These are phyloP conservation scores for Neurospora sp. DNA, from an alignment of 495 filamentous ascomycete genomes.

Conservation along the genomic window DNA sequence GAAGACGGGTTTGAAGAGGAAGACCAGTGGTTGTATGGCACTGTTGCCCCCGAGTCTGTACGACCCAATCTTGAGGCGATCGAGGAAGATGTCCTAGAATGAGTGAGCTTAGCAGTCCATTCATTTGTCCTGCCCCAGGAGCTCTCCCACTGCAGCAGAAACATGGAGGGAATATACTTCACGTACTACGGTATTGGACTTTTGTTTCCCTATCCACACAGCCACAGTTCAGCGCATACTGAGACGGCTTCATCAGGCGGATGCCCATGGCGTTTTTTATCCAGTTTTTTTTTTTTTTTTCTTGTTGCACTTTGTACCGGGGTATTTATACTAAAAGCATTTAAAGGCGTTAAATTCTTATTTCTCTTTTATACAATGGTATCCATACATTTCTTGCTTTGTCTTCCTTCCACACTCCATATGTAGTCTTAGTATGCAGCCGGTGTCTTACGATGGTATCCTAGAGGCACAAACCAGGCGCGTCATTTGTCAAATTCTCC, in stretches of 20 bases:
- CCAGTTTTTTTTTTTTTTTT: neutral
- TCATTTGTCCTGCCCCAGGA: neutral
- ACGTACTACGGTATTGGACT: neutral
- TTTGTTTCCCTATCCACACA: neutral
- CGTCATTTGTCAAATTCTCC: neutral
- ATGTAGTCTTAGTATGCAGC: neutral
- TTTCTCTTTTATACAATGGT: neutral
- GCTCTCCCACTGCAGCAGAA: neutral
- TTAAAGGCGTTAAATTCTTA: neutral
- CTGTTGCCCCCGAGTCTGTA: slow-evolving; percentile 29
- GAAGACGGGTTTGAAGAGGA: slow-evolving; percentile 40
- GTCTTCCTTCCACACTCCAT: neutral
- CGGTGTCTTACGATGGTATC: neutral
- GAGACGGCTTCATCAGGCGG: neutral
- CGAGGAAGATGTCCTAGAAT: slow-evolving; percentile 35
- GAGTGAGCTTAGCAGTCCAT: neutral
- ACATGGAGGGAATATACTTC: neutral
- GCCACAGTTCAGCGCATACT: neutral
- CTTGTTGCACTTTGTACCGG: neutral
- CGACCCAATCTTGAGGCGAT: slow-evolving; percentile 37
- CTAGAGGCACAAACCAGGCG: neutral
- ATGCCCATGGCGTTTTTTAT: neutral
- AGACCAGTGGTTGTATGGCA: slow-evolving; percentile 45
- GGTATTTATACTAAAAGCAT: neutral
- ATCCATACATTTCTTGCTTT: neutral